Evolutionary conservation across 176 grass and related monocot genomes (phyloP).

Genomic region (Musa acuminata): DNA sequence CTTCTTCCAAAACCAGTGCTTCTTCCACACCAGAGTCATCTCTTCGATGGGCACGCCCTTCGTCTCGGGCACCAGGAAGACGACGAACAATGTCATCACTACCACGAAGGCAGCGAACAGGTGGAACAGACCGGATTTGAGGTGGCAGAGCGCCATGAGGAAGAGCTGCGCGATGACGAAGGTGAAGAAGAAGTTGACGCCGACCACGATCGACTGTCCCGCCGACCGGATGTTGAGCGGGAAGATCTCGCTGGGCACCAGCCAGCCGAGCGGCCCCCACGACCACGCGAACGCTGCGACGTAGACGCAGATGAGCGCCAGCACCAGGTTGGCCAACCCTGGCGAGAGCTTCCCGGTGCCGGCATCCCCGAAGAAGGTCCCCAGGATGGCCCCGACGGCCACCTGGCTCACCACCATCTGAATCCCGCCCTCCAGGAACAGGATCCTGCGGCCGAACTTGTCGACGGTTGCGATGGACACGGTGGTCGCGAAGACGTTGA

Average conservation of each 20-base stretch:
- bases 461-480: slow-evolving; percentile 18
- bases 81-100: not conserved
- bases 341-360: slow-evolving; percentile 10
- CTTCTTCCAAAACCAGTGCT: too few species aligned
- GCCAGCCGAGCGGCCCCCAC: slow-evolving; percentile 9
- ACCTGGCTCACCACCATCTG: too few species aligned
- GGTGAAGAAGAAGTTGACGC: not conserved
- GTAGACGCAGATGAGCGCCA: not conserved
- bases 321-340: not conserved
- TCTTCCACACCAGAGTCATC: not conserved
- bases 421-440: too few species aligned
- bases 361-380: slow-evolving; percentile 11
- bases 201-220: not conserved
- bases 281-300: not conserved
- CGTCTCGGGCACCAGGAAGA: not conserved
- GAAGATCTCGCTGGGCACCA: slow-evolving; percentile 7
- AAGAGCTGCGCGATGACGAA: not conserved
- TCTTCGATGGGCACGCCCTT: not conserved
- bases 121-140: not conserved
- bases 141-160: not conserved
- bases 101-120: not conserved
- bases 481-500: too few species aligned
- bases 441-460: not conserved
- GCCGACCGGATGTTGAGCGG: slow-evolving; percentile 1
- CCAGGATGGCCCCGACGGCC: slow-evolving; percentile 20